Percentiles rank a stretch among this genome's conserved stretches.
Evolutionary conservation across 2,329 filamentous ascomycete species (phyloP).

Genomic region (Teratosphaeriaceae sp.): DNA sequence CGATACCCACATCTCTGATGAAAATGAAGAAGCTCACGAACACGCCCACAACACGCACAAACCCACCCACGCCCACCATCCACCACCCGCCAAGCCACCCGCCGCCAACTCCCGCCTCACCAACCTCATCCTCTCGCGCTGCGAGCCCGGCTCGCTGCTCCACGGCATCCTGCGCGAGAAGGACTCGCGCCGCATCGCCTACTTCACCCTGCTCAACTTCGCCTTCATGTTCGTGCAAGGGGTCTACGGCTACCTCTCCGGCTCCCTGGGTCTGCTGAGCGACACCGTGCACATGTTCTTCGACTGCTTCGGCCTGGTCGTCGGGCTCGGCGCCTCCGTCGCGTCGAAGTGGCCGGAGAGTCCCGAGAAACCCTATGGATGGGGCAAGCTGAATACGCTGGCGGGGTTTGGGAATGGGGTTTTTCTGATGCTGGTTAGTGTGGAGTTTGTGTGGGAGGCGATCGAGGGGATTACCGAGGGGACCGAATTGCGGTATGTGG

Average conservation of each 20-base stretch:
- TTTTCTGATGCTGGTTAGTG: constrained; percentile 87
- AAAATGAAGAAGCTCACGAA: constrained; percentile 24
- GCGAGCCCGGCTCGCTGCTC: constrained; percentile 66
- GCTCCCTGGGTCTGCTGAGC: constrained; percentile 88
- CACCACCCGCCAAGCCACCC: constrained; percentile 24
- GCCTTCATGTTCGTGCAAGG: constrained; percentile 91
- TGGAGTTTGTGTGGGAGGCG: constrained; percentile 94
- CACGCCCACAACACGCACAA: constrained; percentile 26
- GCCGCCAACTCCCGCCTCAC: constrained; percentile 62
- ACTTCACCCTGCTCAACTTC: constrained; percentile 96
- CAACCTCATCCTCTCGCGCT: constrained; percentile 61
- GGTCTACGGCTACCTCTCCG: constrained; percentile 87
- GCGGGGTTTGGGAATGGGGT: constrained; percentile 96
- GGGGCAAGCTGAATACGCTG: constrained; percentile 93
- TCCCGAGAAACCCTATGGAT: constrained; percentile 83
- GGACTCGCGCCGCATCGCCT: constrained; percentile 91
- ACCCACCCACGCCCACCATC: constrained; percentile 25
- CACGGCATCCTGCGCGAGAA: constrained; percentile 84
- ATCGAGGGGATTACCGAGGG: constrained; percentile 81
- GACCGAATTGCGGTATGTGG: constrained; percentile 72
- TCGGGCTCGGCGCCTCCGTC: constrained; percentile 85
- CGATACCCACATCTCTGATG: constrained; percentile 31
- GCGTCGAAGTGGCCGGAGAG: constrained; percentile 96
- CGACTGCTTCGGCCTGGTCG: constrained; percentile 85
- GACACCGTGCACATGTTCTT: constrained; percentile 99